Base-by-base conservation (phyloP, 805 yeast species). In the Kodamaea laetipori region DNA sequence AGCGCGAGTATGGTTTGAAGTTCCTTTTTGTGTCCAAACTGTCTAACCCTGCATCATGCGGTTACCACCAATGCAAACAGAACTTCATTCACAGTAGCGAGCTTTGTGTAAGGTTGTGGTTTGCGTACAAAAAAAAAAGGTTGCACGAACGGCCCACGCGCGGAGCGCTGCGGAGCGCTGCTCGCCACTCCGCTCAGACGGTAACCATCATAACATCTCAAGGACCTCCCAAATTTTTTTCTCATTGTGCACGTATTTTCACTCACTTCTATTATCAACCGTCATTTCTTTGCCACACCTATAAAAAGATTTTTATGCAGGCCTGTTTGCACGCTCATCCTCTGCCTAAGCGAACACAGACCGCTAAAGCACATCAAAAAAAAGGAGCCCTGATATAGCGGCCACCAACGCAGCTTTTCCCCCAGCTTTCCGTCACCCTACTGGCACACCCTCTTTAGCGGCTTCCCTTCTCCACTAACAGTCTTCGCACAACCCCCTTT, bases 401-500 rank as follows among this genome's bases (percentile, higher is more conserved):
- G 15, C 32, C 9, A 16, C 6, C 32, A 15, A 28, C 32, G 32
- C 32, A 12, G 8, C 8, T n/a, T 28, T n/a, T 4, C 4, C 8
- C 17, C 19, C 15, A 10, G 19, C 11, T n/a, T 30, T 30, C 34
- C 7, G 17, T 15, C 34, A 30, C 34, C 34, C 34, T 30, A 30
- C 34, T 30, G 34, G 34, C 34, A 30, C 34, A 30, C 34, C 34
- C 34, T 30, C 34, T 30, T 30, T 30, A 30, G 34, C 34, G 34
- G 34, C 34, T 30, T 30, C 34, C 34, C 34, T 30, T 19, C 19
- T 15, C 34, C 34, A 30, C 34, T 30, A 30, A 30, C 19, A 12
- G 34, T 13, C 34, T 30, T 30, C 34, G 34, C 34, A 30, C 34
- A 30, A 30, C 34, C 34, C 34, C 34, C 34, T 30, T 30, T 30